Base-by-base conservation (phyloP, 2,329 filamentous ascomycete genomes). In the Fusarium sulawesiense region DNA sequence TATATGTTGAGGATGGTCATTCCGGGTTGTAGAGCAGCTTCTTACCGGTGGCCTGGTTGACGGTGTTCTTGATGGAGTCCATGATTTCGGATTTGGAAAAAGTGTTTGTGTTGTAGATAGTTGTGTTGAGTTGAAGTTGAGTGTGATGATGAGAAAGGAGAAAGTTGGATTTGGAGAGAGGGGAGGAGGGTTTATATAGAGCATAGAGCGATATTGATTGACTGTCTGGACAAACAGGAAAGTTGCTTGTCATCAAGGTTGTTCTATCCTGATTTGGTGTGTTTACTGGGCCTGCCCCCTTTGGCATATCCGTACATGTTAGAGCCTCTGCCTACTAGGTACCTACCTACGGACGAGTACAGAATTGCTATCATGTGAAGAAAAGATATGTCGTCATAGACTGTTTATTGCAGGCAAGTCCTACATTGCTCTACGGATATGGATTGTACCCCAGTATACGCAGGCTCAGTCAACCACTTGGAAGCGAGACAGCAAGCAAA, bases 61-160 rank as follows among this genome's bases (percentile, higher is more conserved):
- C 88, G 77, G 85, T 86, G 82, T 90, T 87, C 84, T 85, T 85
- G 78, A 86, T 68, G 68, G 83, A 81, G 57, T 87, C 85, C 85
- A 87, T 86, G 79, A 60, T 40, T 34, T 25, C n/a, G 40, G 30
- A 34, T 41, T 37, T 37, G 34, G 34, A 60, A 55, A 32, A 64
- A n/a, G 32, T 60, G 37, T 14, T 64, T 64, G 25, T 66, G 13
- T 62, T 66, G 29, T 45, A 47, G 32, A 37, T 56, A n/a, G 11
- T 64, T 57, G 62, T 44, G 32, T 53, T 41, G 34, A n/a, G 34
- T 51, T 42, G 34, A 21, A 53, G 16, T 62, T 60, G 62, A 59
- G 53, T 56, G 41, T 41, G 41, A 55, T 71, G 58, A 70, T 60
- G 53, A 56, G 44, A 51, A 23, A 45, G 37, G 25, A 10, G 23